These are phyloP conservation scores for Comarum palustre DNA, from an alignment of 306 rosid genomes.

Conservation along the genomic window DNA sequence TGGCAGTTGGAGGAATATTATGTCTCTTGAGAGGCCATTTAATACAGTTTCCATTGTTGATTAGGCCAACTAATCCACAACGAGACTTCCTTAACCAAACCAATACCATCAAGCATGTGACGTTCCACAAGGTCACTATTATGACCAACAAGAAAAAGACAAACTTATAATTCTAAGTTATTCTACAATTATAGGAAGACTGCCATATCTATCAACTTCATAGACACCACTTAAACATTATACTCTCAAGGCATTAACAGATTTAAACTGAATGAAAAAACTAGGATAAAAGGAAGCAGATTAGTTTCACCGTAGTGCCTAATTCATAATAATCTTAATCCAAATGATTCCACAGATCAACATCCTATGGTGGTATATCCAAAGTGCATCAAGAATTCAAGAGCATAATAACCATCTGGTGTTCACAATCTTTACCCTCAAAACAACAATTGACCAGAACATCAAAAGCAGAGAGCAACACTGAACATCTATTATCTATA, in stretches of 20 bases:
- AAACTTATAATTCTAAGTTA: not conserved
- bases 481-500: not conserved
- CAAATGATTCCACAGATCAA: not conserved
- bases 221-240: not conserved
- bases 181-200: not conserved
- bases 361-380: too few species aligned
- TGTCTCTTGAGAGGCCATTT: not conserved
- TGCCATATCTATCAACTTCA: not conserved
- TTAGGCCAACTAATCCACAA: slow-evolving; percentile 37
- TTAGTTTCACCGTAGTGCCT: not conserved
- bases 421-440: not conserved
- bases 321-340: not conserved
- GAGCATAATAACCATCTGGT: not conserved
- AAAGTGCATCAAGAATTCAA: not conserved
- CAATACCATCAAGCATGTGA: not conserved
- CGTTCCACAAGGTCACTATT: not conserved
- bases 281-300: not conserved
- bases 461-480: not conserved
- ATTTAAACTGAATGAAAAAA: not conserved
- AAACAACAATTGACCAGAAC: not conserved
- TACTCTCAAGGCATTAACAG: not conserved
- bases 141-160: not conserved
- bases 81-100: slow-evolving; percentile 20
- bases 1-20: slow-evolving; percentile 1
- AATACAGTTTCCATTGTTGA: slow-evolving; percentile 11